A percentile compares a stretch with the other conserved stretches of the same genome.
Conservation (phyloP, 441 rosid species). For the Isatis lusitanica region DNA sequence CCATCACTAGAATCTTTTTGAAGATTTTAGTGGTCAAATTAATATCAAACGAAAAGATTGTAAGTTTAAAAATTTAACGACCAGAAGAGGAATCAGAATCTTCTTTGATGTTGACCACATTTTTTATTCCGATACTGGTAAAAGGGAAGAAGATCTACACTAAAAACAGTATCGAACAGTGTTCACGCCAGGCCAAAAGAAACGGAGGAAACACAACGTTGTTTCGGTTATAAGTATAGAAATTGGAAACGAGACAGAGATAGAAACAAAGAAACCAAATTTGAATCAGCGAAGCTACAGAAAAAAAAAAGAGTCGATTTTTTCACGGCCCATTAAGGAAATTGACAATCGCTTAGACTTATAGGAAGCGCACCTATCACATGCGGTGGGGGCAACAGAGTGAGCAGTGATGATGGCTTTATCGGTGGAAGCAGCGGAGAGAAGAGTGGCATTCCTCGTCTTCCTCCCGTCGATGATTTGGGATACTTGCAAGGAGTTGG, state of each 20-base stretch:
- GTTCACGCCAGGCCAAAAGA: neutral
- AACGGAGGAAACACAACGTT: neutral
- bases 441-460: conserved; percentile 30
- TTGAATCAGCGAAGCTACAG: neutral
- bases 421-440: conserved; percentile 31
- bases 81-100: conserved; percentile 21
- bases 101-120: neutral
- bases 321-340: neutral
- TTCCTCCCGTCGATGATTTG: conserved; percentile 29
- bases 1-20: neutral
- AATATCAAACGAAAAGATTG: conserved; percentile 1
- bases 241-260: neutral
- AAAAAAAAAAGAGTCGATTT: neutral
- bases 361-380: conserved; percentile 22
- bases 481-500: conserved; percentile 24
- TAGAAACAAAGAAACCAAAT: neutral
- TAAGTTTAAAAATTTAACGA: neutral
- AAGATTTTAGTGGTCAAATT: neutral
- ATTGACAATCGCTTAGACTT: neutral
- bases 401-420: conserved; percentile 23
- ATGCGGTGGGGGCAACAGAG: conserved; percentile 3
- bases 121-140: neutral
- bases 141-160: neutral
- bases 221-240: neutral
- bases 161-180: neutral